These are phyloP conservation scores for Kuraishia ogatae DNA, from an alignment of 805 yeast species.

Conservation along the genomic window DNA sequence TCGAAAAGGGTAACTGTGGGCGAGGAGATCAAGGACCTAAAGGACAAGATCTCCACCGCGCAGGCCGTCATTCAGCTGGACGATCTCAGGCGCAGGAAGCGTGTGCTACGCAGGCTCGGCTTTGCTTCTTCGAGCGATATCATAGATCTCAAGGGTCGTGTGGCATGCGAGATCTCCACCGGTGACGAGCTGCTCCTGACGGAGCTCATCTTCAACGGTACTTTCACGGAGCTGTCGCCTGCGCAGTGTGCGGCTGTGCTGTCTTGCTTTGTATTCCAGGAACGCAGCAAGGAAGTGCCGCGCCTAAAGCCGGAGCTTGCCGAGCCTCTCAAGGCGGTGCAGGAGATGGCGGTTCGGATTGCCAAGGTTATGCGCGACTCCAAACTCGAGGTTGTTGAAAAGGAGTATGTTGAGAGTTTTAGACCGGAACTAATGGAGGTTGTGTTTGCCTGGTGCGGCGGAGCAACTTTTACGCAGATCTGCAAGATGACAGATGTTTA, in stretches of 20 bases:
- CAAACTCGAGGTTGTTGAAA: constrained; percentile 82
- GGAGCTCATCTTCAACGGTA: constrained; percentile 91
- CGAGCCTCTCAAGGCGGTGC: constrained; percentile 85
- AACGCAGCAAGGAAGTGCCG: constrained; percentile 83
- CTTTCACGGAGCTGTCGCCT: constrained; percentile 77
- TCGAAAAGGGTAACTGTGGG: constrained; percentile 54
- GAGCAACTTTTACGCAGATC: constrained; percentile 91
- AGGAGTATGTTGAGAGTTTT: constrained; percentile 87
- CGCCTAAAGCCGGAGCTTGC: constrained; percentile 80
- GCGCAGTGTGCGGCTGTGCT: constrained; percentile 89
- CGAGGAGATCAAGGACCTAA: constrained; percentile 47
- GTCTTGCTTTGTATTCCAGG: constrained; percentile 96
- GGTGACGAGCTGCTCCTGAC: constrained; percentile 84
- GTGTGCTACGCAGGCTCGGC: constrained; percentile 87
- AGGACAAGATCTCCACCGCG: constrained; percentile 67
- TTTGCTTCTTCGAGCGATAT: constrained; percentile 83
- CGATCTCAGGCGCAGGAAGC: constrained; percentile 84
- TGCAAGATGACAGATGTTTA: constrained; percentile 99
- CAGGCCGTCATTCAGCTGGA: constrained; percentile 91
- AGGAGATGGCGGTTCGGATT: constrained; percentile 83
- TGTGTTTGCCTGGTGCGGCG: constrained; percentile 93
- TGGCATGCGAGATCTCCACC: constrained; percentile 91
- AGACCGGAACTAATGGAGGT: constrained; percentile 95
- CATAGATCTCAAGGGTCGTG: constrained; percentile 94
- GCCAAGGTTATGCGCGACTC: constrained; percentile 87